Conservation (phyloP, 176 grass and related monocot species). For the Chloris gayana region DNA sequence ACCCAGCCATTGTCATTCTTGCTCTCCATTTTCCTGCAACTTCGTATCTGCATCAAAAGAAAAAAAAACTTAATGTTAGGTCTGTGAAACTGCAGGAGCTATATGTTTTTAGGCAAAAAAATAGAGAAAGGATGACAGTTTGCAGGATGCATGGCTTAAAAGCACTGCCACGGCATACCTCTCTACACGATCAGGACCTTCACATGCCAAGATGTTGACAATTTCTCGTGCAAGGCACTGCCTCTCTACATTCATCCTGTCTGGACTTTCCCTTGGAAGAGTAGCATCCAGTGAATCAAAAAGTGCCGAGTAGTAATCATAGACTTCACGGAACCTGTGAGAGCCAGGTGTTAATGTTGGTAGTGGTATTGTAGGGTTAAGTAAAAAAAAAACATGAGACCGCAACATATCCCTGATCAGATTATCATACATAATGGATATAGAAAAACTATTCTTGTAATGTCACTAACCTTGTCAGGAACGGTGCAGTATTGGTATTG, state of each 20-base stretch:
- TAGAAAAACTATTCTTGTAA: background rate
- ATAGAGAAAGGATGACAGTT: background rate
- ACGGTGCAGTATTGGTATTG: slow-evolving; percentile 93
- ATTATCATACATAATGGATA: background rate
- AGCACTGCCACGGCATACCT: slow-evolving; percentile 53
- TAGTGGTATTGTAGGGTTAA: background rate
- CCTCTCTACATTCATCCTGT: slow-evolving; percentile 96
- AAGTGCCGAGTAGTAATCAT: slow-evolving; percentile 92
- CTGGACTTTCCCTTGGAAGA: slow-evolving; percentile 81
- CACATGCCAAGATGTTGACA: slow-evolving; percentile 94
- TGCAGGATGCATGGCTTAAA: background rate
- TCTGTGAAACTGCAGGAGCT: background rate
- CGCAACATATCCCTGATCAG: background rate
- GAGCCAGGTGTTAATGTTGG: slow-evolving; percentile 23
- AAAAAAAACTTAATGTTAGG: slow-evolving; percentile 16
- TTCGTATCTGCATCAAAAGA: slow-evolving; percentile 73
- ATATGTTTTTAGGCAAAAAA: background rate
- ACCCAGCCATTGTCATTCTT: slow-evolving; percentile 96
- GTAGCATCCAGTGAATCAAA: slow-evolving; percentile 95
- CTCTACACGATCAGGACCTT: slow-evolving; percentile 97
- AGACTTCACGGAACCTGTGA: slow-evolving; percentile 92
- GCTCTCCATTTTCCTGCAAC: slow-evolving; percentile 96
- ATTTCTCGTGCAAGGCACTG: slow-evolving; percentile 97
- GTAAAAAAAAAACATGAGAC: background rate
- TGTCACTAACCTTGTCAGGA: slow-evolving; percentile 74